phyloP scores from a whole-genome alignment of 129 eudicot species.

The Tanacetum coccineum region DNA sequence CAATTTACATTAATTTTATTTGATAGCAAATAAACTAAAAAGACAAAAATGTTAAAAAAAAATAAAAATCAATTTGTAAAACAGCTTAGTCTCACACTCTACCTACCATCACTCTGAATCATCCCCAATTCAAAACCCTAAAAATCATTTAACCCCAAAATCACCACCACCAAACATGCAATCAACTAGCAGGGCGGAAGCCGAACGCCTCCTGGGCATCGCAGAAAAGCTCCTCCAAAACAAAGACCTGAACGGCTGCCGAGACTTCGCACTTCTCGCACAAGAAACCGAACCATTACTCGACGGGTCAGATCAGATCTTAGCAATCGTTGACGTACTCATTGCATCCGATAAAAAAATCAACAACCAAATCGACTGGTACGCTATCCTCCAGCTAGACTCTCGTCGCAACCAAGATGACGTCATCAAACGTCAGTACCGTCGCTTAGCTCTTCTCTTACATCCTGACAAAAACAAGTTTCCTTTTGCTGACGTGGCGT shows the following conservation, averaged over 20 bases:
- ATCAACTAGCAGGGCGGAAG: conserved; percentile 70
- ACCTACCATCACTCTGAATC: not conserved
- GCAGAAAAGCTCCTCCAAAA: conserved; percentile 75
- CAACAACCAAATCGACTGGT: conserved; percentile 61
- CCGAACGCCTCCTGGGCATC: conserved; percentile 77
- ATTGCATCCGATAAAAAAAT: conserved; percentile 61
- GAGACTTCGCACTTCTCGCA: conserved; percentile 78
- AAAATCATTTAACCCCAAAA: not conserved
- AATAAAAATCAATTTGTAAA: not conserved
- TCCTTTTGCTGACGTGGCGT: conserved; percentile 11
- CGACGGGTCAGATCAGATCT: conserved; percentile 87
- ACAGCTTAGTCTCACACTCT: not conserved
- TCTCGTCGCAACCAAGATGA: conserved; percentile 49
- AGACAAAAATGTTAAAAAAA: not conserved
- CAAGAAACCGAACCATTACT: conserved; percentile 88
- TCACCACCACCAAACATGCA: conserved; percentile 22
- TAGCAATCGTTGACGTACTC: conserved; percentile 77
- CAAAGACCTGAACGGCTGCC: conserved; percentile 58
- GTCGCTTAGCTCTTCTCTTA: conserved; percentile 32
- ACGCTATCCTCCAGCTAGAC: conserved; percentile 62
- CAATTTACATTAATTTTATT: too few species aligned
- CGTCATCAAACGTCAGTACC: conserved; percentile 62
- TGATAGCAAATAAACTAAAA: not conserved
- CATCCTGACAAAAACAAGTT: conserved; percentile 17
- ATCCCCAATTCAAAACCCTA: conserved; percentile 10